A percentile compares a stretch with the other conserved stretches of the same genome.
Evolutionary conservation across 2,329 filamentous ascomycete genomes (phyloP).

Genomic region (Elsinoe fawcettii): DNA sequence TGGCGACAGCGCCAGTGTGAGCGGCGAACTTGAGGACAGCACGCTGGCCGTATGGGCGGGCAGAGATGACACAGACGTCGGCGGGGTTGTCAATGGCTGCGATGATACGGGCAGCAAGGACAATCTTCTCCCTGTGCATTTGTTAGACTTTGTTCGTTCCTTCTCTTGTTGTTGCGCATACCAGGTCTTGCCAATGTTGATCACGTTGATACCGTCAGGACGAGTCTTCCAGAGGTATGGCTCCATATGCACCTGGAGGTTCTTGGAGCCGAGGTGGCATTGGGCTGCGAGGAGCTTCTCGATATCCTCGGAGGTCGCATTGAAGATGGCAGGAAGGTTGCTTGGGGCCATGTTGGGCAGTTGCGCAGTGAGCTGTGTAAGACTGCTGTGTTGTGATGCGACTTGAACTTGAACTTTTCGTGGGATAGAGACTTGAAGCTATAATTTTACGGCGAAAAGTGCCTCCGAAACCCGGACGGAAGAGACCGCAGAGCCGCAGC

Average conservation of each 20-base stretch:
- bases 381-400: slow-evolving; percentile 13
- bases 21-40: slow-evolving; percentile 99
- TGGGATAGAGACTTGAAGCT: background rate
- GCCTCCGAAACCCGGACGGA: slow-evolving; percentile 1
- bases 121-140: slow-evolving; percentile 86
- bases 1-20: slow-evolving; percentile 95
- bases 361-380: background rate
- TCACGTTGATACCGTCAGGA: slow-evolving; percentile 93
- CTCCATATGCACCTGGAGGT: slow-evolving; percentile 99
- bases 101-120: slow-evolving; percentile 97
- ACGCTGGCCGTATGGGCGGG: slow-evolving; percentile 98
- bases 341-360: slow-evolving; percentile 78
- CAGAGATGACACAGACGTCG: slow-evolving; percentile 98
- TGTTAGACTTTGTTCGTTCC: slow-evolving; percentile 17
- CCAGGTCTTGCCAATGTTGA: slow-evolving; percentile 99
- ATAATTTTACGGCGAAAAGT: slow-evolving; percentile 5
- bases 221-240: slow-evolving; percentile 99
- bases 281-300: slow-evolving; percentile 98
- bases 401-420: slow-evolving; percentile 13
- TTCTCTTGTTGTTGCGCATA: slow-evolving; percentile 42
- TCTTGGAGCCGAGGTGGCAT: slow-evolving; percentile 96
- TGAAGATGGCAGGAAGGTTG: slow-evolving; percentile 91
- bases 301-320: slow-evolving; percentile 96
- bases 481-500: background rate
- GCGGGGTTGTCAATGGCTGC: slow-evolving; percentile 98